Evolutionary conservation across 2,329 filamentous ascomycete genomes (phyloP).

Genomic region (Fusarium euwallaceae): DNA sequence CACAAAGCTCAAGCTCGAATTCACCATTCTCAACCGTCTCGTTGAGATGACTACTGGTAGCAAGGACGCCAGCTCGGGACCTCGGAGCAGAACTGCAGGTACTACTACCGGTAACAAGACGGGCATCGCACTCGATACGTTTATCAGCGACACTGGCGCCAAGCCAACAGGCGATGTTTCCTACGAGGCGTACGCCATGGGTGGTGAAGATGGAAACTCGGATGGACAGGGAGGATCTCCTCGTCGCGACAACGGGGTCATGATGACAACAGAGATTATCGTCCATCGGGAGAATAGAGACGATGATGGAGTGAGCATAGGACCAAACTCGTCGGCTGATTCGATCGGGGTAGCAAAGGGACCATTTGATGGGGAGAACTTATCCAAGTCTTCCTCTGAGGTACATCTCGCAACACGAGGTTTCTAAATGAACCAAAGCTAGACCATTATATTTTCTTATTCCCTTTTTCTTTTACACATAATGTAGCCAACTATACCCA

Average conservation of each 20-base stretch:
- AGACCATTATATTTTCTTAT: neutral
- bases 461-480: neutral
- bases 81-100: constrained; percentile 30
- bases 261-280: constrained; percentile 46
- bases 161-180: constrained; percentile 33
- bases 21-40: constrained; percentile 56
- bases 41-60: constrained; percentile 49
- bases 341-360: constrained; percentile 29
- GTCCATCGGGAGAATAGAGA: constrained; percentile 39
- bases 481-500: constrained; percentile 29
- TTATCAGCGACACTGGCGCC: constrained; percentile 22
- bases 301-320: constrained; percentile 36
- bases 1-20: constrained; percentile 57
- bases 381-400: constrained; percentile 47
- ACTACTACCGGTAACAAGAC: constrained; percentile 29
- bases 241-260: constrained; percentile 31
- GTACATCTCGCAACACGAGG: constrained; percentile 42
- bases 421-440: constrained; percentile 19
- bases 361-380: constrained; percentile 24
- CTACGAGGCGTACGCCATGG: constrained; percentile 43
- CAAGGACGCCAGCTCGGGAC: constrained; percentile 44
- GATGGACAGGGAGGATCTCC: neutral
- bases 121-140: constrained; percentile 39
- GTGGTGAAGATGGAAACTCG: constrained; percentile 32
- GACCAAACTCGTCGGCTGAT: constrained; percentile 22